A percentile compares a stretch with the other conserved stretches of the same genome.
phyloP scores from a whole-genome alignment of 139 green algal species.

The Dunaliella sp. region DNA sequence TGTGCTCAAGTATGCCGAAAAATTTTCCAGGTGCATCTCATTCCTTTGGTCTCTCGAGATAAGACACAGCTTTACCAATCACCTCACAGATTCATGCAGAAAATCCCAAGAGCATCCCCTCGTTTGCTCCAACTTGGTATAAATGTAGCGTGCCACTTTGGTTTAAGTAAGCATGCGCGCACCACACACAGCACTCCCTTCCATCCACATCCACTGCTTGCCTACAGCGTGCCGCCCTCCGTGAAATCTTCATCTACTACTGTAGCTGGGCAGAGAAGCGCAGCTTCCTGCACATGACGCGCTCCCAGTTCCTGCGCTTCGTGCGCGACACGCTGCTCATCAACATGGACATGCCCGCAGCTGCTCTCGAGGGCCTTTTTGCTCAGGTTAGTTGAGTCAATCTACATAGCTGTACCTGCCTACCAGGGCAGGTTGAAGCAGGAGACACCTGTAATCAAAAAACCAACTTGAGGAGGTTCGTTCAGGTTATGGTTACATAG shows the following conservation, averaged over 20 bases:
- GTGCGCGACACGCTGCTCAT: slow-evolving; percentile 33
- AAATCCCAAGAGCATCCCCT: no score
- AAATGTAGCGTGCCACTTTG: no score
- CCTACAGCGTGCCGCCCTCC: slow-evolving; percentile 27
- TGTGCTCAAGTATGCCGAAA: no score
- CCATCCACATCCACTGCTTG: neutral
- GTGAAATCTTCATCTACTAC: slow-evolving; percentile 39
- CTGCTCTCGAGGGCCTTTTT: slow-evolving; percentile 24
- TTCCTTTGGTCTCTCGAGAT: no score
- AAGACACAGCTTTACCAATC: no score
- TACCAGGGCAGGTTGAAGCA: neutral
- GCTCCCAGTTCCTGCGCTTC: slow-evolving; percentile 42
- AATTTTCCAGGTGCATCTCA: no score
- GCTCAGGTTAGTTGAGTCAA: neutral
- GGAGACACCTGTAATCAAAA: neutral
- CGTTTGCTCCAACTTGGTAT: no score
- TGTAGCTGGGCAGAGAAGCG: slow-evolving; percentile 35
- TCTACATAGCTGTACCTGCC: slow-evolving; percentile 17
- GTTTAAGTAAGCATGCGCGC: no score
- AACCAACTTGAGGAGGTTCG: neutral
- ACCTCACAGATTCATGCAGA: no score
- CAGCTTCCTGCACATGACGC: slow-evolving; percentile 42
- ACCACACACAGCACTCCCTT: no score
- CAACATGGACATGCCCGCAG: slow-evolving; percentile 19
- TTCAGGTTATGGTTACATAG: neutral